Evolutionary conservation across 2,329 filamentous ascomycete genomes (phyloP).

Genomic region (Aspergillus japonicus): DNA sequence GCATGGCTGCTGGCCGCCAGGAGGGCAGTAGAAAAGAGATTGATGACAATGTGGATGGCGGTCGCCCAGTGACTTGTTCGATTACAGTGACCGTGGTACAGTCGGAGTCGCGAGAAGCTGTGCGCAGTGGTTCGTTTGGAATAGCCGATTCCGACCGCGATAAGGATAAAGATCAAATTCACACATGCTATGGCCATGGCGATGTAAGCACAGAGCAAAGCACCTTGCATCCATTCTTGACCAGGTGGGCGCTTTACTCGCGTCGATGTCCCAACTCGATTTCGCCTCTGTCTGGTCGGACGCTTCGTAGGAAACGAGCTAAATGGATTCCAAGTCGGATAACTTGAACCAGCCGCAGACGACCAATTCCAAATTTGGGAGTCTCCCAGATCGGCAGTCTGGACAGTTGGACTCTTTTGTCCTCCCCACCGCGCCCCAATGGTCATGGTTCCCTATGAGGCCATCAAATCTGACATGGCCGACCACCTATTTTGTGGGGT

Average conservation of each 20-base stretch:
- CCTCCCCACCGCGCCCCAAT: not conserved
- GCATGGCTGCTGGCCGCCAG: slow-evolving; percentile 36
- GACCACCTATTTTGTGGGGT: too few relatives aligned
- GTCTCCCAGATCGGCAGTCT: not conserved
- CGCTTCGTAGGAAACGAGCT: not conserved
- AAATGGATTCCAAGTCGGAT: not conserved
- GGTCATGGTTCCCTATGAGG: not conserved
- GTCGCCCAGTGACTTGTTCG: not conserved
- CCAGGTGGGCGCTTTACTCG: not conserved
- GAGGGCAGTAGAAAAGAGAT: slow-evolving; percentile 33
- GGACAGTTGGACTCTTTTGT: not conserved
- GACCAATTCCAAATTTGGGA: not conserved
- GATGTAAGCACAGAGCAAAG: not conserved
- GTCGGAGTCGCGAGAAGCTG: not conserved
- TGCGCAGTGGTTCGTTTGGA: not conserved
- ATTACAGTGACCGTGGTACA: not conserved
- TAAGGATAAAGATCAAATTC: not conserved
- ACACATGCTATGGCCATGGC: not conserved
- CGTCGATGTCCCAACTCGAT: not conserved
- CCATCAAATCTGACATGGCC: not conserved
- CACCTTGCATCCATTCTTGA: slow-evolving; percentile 1
- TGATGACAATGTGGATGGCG: slow-evolving; percentile 36
- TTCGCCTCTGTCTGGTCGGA: too few relatives aligned
- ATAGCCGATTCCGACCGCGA: not conserved
- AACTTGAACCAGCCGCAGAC: too few relatives aligned